Evolutionary conservation across 768 basidiomycete species (phyloP).

Genomic region (Psilocybe cyanescens): DNA sequence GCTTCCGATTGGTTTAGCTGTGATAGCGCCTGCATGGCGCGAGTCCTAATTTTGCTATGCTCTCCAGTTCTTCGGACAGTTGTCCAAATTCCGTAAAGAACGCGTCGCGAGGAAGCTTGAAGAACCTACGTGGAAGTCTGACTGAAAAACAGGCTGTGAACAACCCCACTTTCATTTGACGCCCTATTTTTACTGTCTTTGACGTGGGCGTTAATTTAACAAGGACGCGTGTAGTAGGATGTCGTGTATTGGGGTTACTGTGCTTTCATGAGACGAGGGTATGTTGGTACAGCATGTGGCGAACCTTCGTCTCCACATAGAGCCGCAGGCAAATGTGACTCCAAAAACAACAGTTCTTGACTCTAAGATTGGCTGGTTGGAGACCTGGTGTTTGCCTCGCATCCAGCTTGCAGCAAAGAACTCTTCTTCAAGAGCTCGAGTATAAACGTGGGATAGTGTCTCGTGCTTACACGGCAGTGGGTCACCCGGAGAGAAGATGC

Average conservation of each 20-base stretch:
- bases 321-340: neutral
- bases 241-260: neutral
- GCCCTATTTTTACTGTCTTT: neutral
- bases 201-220: neutral
- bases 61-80: no score
- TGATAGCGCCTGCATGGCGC: no score
- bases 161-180: neutral
- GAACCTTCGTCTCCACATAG: neutral
- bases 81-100: no score
- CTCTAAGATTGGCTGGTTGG: neutral
- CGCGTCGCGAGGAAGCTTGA: no score
- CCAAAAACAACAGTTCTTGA: neutral
- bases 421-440: neutral
- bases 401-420: neutral
- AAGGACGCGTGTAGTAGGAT: neutral
- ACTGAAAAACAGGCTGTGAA: no score
- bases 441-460: neutral
- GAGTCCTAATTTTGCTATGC: no score
- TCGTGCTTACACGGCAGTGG: neutral
- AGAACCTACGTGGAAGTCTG: no score
- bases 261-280: neutral
- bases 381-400: neutral
- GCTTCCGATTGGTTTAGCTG: no score
- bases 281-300: neutral
- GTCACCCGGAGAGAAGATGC: neutral